Evolutionary conservation across 305 asterid species (phyloP).

Genomic region (Vinca major): DNA sequence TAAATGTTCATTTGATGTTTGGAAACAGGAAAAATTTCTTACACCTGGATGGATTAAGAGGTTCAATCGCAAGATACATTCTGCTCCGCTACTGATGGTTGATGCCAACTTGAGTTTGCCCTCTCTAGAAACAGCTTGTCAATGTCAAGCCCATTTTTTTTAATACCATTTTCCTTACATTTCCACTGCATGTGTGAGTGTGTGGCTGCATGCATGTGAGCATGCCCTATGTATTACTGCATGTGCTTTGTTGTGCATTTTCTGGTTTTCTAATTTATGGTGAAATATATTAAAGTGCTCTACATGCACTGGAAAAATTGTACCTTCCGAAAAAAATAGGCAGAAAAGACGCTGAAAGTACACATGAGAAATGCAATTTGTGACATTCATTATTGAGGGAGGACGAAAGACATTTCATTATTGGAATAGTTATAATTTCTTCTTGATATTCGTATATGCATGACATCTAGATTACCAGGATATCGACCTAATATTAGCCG

Average conservation of each 20-base stretch:
- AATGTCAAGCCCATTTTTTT: slow-evolving; percentile 30
- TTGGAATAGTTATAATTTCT: not conserved
- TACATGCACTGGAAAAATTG: not conserved
- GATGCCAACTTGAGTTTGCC: slow-evolving; percentile 79
- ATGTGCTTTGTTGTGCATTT: not conserved
- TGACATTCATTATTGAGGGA: no score
- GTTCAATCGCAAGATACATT: slow-evolving; percentile 42
- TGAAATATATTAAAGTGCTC: not conserved
- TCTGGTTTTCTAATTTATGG: not conserved
- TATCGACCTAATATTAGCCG: not conserved
- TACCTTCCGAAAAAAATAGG: not conserved
- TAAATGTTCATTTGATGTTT: not conserved
- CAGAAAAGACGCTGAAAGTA: no score
- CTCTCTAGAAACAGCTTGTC: slow-evolving; percentile 61
- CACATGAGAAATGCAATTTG: no score
- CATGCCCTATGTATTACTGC: not conserved
- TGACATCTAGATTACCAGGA: not conserved
- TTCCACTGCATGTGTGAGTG: not conserved
- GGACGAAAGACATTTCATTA: no score
- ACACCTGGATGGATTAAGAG: slow-evolving; percentile 69
- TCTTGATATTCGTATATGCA: not conserved
- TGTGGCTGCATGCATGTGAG: not conserved
- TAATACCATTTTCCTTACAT: not conserved
- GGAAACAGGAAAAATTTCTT: slow-evolving; percentile 68
- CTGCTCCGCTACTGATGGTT: slow-evolving; percentile 64